Evolutionary conservation across 257 asterid species (phyloP), one percentile per base, ranked within the genome.

Genomic region (Solanum corneliomulleri): DNA sequence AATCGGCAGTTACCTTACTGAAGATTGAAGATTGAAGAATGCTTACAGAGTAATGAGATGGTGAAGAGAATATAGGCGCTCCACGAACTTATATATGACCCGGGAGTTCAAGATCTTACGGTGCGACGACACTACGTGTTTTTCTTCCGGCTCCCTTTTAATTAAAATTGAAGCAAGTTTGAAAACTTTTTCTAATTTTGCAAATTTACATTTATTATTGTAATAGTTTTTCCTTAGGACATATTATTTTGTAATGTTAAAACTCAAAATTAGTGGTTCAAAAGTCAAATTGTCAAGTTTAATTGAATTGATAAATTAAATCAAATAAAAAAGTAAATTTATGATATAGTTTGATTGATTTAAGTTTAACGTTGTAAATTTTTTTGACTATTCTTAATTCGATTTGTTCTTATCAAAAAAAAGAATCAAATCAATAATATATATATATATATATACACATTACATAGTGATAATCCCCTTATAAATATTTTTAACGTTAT

Each of bases 401-500:
- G 2, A 56, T 56, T 56, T 56, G 62, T 18, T 56, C 11, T 49
- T 56, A 0, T 0, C 0, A 10, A 0, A 18, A 0, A 52, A 56
- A 18, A 56, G 18, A 56, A 56, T 52, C 10, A 9, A 52, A 52
- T 18, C 0, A 52, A 52, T 18, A 52, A 18, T 18, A 52, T 6
- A 31, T 31, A 31, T 31, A 31, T 31, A 33, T 7, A 52, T 18
- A 52, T 45, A 44, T 44, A 42, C 13, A 49, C 6, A 49, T 14
- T 7, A 56, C 7, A 56, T 56, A 56, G 18, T 52, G 62, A 52
- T 56, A 56, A 56, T 56, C n/a, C 18, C 20, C 11, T 56, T 56
- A 56, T 56, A 18, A 56, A 5, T 56, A 56, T 18, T 18, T 56
- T 56, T 56, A 18, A 56, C 20, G 64, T 56, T 56, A 56, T 18